Conservation (phyloP, 2,329 filamentous ascomycete species). For the Incumbomyces delicatus region DNA sequence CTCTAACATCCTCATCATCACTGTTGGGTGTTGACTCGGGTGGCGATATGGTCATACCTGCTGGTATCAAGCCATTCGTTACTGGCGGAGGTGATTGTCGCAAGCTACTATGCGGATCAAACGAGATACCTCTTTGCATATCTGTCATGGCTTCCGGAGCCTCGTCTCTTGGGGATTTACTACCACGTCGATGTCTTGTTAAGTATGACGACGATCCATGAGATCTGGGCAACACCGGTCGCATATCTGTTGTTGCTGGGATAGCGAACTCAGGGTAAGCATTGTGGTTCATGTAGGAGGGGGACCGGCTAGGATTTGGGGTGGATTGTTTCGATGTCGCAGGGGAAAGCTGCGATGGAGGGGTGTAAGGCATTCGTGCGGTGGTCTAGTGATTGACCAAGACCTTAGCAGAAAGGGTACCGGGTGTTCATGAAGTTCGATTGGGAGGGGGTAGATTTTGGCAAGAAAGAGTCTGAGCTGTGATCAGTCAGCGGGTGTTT, state of each 20-base stretch:
- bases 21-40: constrained; percentile 74
- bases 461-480: background rate
- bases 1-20: constrained; percentile 68
- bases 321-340: constrained; percentile 45
- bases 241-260: constrained; percentile 21
- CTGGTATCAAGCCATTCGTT: constrained; percentile 66
- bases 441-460: background rate
- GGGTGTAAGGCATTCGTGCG: constrained; percentile 42
- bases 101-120: constrained; percentile 49
- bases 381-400: constrained; percentile 8
- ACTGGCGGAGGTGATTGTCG: constrained; percentile 77
- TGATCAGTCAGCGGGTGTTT: background rate
- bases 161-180: constrained; percentile 34
- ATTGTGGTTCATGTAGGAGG: constrained; percentile 34
- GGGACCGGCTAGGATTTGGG: constrained; percentile 40
- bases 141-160: constrained; percentile 15
- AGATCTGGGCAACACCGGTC: constrained; percentile 45
- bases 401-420: background rate
- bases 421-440: background rate
- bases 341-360: constrained; percentile 46
- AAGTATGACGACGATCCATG: constrained; percentile 52
- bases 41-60: constrained; percentile 78
- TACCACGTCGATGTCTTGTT: constrained; percentile 51
- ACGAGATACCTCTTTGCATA: constrained; percentile 16
- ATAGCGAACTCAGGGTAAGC: constrained; percentile 1